Evolutionary conservation across 768 basidiomycete genomes (phyloP), one percentile per base, ranked within the genome.

Genomic region (Rhodocollybia butyracea): DNA sequence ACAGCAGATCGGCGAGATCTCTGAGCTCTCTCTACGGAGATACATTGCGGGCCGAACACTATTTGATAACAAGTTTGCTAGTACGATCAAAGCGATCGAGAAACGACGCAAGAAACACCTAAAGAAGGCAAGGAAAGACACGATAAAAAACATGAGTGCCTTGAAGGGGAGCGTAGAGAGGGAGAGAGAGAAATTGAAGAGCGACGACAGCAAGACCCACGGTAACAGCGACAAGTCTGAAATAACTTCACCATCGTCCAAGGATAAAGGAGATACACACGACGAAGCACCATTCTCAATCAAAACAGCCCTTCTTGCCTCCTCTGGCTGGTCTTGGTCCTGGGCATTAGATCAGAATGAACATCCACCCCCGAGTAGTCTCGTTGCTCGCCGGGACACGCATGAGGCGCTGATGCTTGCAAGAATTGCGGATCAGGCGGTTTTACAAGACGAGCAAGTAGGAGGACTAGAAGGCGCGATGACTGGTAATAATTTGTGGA

Each of bases 301-400:
- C 54, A 78, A 75, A 57, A 72, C 73, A 39, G 71, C 66, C 42
- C 62, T 77, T 38, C 65, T 69, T 52, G 72, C 73, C 39, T 75
- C 74, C 5, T 76, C 79, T 27, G 83, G 78, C 59, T 89, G 86
- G 86, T 81, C 77, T 27, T 94, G 91, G 86, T 84, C 86, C 19
- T 98, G 90, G 94, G 92, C 87, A 5, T 68, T 93, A 55, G 87
- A 91, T 58, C 83, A 76, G 15, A 74, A 82, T 48, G 94, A 97
- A 70, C 76, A 78, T 19, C 96, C 96, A 3, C 96, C 96, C 3
- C 90, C 95, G 2, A 91, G 88, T 62, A 94, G 93, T 51, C 92
- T 98, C 61, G 90, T 91, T 30, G 85, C 90, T n/a, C 75, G 94
- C 55, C 72, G 94, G 51, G 95, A 98, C 63, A 95, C 92, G 5